Evolutionary conservation across 352 stramenopile genomes (phyloP).

Genomic region (Pythium myriotylum): DNA sequence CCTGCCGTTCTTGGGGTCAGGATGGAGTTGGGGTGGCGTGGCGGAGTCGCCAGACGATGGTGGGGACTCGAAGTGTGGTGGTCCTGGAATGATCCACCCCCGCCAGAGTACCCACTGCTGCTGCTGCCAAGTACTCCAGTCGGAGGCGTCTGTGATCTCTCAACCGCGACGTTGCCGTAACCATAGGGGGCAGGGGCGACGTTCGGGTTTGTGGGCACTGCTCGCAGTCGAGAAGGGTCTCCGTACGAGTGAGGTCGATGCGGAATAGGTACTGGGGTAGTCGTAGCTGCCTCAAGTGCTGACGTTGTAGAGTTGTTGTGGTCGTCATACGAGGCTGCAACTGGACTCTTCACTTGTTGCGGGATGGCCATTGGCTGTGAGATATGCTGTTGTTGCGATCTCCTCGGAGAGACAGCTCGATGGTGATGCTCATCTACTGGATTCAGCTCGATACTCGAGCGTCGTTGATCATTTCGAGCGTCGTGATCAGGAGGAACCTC

Average conservation of each 20-base stretch:
- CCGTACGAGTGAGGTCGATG: constrained; percentile 77
- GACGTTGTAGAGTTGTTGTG: constrained; percentile 23
- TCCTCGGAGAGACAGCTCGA: constrained; percentile 7
- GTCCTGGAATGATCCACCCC: constrained; percentile 44
- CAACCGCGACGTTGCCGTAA: constrained; percentile 77
- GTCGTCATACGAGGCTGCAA: constrained; percentile 30
- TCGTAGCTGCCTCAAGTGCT: constrained; percentile 23
- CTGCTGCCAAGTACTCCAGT: constrained; percentile 13
- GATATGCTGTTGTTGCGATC: constrained; percentile 39
- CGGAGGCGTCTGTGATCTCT: constrained; percentile 29
- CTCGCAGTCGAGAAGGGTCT: constrained; percentile 51
- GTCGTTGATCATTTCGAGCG: constrained; percentile 23
- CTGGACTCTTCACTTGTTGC: constrained; percentile 44
- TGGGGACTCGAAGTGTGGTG: constrained; percentile 30
- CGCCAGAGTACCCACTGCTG: constrained; percentile 28
- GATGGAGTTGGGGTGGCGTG: constrained; percentile 66
- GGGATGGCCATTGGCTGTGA: constrained; percentile 86
- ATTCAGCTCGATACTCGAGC: constrained; percentile 40
- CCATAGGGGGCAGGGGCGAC: constrained; percentile 71
- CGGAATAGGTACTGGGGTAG: constrained; percentile 24
- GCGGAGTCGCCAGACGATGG: constrained; percentile 61
- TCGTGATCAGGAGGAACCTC: background rate
- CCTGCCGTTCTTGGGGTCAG: constrained; percentile 45
- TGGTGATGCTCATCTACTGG: background rate
- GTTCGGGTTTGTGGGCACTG: constrained; percentile 56